Conservation (phyloP, 1,284 basidiomycete species). For the Boletus semigastroideus region DNA sequence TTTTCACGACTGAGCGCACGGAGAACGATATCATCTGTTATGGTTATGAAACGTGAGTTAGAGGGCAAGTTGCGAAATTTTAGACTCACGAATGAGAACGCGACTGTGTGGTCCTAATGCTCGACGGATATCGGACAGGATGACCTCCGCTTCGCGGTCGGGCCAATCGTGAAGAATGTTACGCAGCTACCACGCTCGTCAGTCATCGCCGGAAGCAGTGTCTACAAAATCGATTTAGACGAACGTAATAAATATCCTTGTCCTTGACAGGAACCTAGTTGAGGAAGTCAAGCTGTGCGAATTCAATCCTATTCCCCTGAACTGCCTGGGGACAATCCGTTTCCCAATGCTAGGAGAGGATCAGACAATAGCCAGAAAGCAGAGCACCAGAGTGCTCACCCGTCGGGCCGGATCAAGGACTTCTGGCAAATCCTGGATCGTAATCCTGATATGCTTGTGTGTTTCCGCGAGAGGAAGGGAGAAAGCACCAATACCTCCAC, state of each 20-base stretch:
- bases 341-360: conserved; percentile 24
- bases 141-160: conserved; percentile 24
- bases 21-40: conserved; percentile 26
- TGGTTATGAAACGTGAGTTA: conserved; percentile 3
- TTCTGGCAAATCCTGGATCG: conserved; percentile 31
- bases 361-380: background rate
- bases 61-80: background rate
- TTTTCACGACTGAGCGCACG: conserved; percentile 18
- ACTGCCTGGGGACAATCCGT: conserved; percentile 26
- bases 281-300: conserved; percentile 33
- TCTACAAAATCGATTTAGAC: conserved; percentile 1
- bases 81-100: conserved; percentile 29
- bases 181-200: conserved; percentile 20
- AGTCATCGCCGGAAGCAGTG: background rate
- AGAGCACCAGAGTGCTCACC: conserved; percentile 14
- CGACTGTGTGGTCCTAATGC: conserved; percentile 30
- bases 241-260: conserved; percentile 35
- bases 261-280: conserved; percentile 24
- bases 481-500: conserved; percentile 35
- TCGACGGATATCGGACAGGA: conserved; percentile 30
- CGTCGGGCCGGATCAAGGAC: conserved; percentile 22
- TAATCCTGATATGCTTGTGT: conserved; percentile 30
- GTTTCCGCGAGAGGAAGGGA: conserved; percentile 27
- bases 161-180: conserved; percentile 34
- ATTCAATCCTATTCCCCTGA: conserved; percentile 23